A percentile compares a stretch with the other conserved stretches of the same genome.
Conservation (phyloP, 495 filamentous ascomycete species). For the Aspergillus heteromorphus region DNA sequence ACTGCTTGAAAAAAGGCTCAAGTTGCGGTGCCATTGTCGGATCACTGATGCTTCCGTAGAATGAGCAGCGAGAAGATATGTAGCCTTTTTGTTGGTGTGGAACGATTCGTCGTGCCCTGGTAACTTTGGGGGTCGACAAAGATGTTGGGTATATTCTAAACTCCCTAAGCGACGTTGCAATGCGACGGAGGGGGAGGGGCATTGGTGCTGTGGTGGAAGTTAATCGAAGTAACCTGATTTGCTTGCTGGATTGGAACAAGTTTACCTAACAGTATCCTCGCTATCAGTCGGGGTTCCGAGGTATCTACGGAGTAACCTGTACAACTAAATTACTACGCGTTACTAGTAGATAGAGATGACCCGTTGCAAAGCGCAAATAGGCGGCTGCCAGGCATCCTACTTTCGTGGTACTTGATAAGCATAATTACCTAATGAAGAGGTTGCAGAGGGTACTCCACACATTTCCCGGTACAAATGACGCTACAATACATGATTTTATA, state of each 20-base stretch:
- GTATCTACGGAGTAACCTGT: constrained; percentile 11
- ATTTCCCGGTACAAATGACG: neutral
- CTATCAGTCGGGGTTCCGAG: constrained; percentile 1
- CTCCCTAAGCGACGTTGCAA: constrained; percentile 25
- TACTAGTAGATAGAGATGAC: neutral
- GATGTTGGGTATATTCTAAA: constrained; percentile 6
- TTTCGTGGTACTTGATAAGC: neutral
- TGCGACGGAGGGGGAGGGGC: constrained; percentile 37
- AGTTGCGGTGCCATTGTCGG: constrained; percentile 77
- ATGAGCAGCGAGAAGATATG: constrained; percentile 28
- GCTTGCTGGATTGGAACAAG: neutral
- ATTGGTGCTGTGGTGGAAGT: constrained; percentile 22
- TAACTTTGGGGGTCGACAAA: constrained; percentile 1
- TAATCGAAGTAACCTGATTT: constrained; percentile 8
- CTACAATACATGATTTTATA: constrained; percentile 3
- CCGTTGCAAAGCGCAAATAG: neutral
- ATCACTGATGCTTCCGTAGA: constrained; percentile 43
- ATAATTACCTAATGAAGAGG: neutral
- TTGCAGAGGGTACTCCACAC: neutral
- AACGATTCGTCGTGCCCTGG: neutral
- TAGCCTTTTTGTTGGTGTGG: constrained; percentile 2
- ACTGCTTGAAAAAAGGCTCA: constrained; percentile 79
- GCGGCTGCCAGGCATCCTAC: too few relatives aligned
- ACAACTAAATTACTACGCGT: too few relatives aligned
- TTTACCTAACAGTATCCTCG: constrained; percentile 10